Conservation (phyloP, 2,329 filamentous ascomycete species). For the Didymella keratinophila region DNA sequence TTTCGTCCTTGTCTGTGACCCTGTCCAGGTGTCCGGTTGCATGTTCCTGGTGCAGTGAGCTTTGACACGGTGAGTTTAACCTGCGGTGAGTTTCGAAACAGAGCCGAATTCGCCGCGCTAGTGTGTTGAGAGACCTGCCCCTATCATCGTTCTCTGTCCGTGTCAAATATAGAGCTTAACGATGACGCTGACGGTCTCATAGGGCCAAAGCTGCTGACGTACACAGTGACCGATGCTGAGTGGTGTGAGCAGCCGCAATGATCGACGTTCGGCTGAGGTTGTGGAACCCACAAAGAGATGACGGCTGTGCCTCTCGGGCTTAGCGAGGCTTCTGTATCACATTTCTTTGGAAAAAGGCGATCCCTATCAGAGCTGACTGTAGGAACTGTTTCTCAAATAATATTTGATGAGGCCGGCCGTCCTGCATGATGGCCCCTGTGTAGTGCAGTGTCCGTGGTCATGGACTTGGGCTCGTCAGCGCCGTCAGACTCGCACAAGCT, state of each 20-base stretch:
- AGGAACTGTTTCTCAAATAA: slow-evolving; percentile 7
- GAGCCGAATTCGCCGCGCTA: not conserved
- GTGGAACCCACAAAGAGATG: slow-evolving; percentile 11
- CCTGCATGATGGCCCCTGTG: slow-evolving; percentile 16
- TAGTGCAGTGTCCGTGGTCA: slow-evolving; percentile 1
- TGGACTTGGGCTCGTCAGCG: slow-evolving; percentile 6
- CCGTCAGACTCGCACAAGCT: slow-evolving; percentile 15
- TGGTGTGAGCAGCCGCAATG: slow-evolving; percentile 11
- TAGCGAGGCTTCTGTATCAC: slow-evolving; percentile 14
- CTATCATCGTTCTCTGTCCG: not conserved
- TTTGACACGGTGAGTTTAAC: slow-evolving; percentile 4
- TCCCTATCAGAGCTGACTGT: slow-evolving; percentile 15
- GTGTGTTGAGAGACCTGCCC: not conserved
- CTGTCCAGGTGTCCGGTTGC: not conserved
- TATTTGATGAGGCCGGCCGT: slow-evolving; percentile 2
- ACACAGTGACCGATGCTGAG: slow-evolving; percentile 3
- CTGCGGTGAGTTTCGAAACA: slow-evolving; percentile 12
- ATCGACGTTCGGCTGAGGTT: slow-evolving; percentile 11
- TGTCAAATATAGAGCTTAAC: not conserved
- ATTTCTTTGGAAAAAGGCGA: slow-evolving; percentile 1
- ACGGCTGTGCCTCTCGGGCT: slow-evolving; percentile 15
- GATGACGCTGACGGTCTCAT: not conserved
- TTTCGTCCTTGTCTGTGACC: not conserved
- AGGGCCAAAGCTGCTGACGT: slow-evolving; percentile 10
- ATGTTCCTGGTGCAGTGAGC: not conserved